phyloP scores from a whole-genome alignment of 2,329 filamentous ascomycete genomes.

The Aureobasidium sp. region DNA sequence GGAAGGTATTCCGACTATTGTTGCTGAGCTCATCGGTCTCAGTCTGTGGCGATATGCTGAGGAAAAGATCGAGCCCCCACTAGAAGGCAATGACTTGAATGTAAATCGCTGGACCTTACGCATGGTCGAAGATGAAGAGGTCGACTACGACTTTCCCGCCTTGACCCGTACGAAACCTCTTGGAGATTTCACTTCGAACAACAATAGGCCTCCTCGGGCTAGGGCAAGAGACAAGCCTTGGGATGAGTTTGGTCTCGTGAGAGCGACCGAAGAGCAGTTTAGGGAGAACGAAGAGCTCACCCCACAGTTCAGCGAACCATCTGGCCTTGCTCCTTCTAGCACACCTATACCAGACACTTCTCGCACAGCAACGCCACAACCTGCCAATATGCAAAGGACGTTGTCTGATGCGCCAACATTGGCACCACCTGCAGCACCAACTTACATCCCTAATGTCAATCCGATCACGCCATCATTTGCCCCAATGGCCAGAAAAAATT shows the following conservation, averaged over 20 bases:
- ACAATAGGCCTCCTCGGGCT: constrained; percentile 59
- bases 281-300: constrained; percentile 62
- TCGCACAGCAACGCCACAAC: constrained; percentile 20
- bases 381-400: constrained; percentile 11
- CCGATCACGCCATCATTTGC: constrained; percentile 46
- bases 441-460: constrained; percentile 39
- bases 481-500: constrained; percentile 42
- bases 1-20: constrained; percentile 62
- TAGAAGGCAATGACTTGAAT: constrained; percentile 60
- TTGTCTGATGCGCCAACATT: constrained; percentile 17
- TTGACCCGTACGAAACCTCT: constrained; percentile 67
- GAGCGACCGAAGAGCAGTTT: constrained; percentile 62
- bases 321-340: constrained; percentile 19
- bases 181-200: constrained; percentile 70
- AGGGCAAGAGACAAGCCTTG: constrained; percentile 68
- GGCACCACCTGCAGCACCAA: constrained; percentile 23
- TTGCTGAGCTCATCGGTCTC: constrained; percentile 75
- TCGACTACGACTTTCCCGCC: constrained; percentile 78
- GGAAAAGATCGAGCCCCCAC: constrained; percentile 62
- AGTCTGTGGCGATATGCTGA: constrained; percentile 72
- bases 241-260: constrained; percentile 75
- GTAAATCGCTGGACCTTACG: constrained; percentile 77
- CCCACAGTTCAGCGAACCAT: constrained; percentile 57
- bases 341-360: constrained; percentile 15
- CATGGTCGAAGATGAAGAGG: constrained; percentile 78